Base-by-base conservation (phyloP, 2,329 filamentous ascomycete genomes). In the Colletotrichum australisinense region DNA sequence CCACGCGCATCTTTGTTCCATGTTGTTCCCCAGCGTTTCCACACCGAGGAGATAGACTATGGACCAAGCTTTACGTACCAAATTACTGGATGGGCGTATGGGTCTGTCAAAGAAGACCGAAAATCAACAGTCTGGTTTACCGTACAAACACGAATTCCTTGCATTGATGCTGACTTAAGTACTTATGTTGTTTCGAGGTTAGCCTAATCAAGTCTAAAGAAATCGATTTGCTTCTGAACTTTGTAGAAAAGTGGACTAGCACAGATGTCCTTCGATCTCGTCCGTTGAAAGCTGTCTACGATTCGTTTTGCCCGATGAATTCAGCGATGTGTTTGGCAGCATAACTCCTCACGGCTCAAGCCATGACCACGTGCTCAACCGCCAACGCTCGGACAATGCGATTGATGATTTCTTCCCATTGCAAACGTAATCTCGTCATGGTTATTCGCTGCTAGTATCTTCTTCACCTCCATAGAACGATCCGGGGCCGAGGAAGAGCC, bases 51-150 rank as follows among this genome's bases (percentile, higher is more conserved):
- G 69, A 70, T 73, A 70, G 63, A 35, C 60, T 70, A 52, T 70
- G 67, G 60, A 73, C 67, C 67, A 60, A 73, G 67, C 70, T 56
- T 69, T 52, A 24, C 42, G 68, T 55, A 24, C 70, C 59, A 64
- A 28, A 22, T 35, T 42, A 22, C 46, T 24, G 55, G 55, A 32
- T 56, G n/a, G 22, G 35, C 14, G 8, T 38, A 59, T 55, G 46
- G 26, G 22, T 6, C 35, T 24, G 12, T 22, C 30, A 19, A 38
- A 63, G 11, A 16, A 42, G 55, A 58, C 35, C 38, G 24, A 57
- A 24, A 12, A 11, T 56, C 14, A 22, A 19, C n/a, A 4, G 32
- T 26, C 35, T n/a, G 28, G 38, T 35, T 35, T 22, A 22, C 22
- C 11, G 42, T 22, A 35, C 19, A 49, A 22, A n/a, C 19, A 49